Base-by-base conservation (phyloP, 192 early-diverging fungal species). In the Coemansia sp. region DNA sequence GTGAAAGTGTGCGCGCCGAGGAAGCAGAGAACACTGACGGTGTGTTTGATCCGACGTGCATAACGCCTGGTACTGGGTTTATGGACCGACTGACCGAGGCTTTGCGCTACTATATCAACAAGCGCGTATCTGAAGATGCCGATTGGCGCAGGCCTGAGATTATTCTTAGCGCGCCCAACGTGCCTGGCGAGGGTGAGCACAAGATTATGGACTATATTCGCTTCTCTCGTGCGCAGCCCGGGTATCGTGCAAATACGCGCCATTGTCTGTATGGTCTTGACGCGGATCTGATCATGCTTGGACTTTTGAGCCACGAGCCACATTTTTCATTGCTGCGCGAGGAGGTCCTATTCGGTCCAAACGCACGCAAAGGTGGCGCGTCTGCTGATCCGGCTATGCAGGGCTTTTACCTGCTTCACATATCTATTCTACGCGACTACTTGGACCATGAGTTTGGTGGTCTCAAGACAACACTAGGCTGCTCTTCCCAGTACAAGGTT, bases 191-290 rank as follows among this genome's bases (percentile, higher is more conserved):
- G 80, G 97, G 97, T 55, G 97, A 99, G 81, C 97, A 99, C 85
- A 99, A 99, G 77, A 97, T 99, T 63, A 98, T 99, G 97, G 97
- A 99, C 76, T 99, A 91, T 62, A 95, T 99, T 61, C 92, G 97
- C 39, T 84, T 90, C 22, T 83, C 91, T 31, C 91, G 94, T 36
- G 88, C 87, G 4, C 89, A 91, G 70, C 84, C 89, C 20, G 89
- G 87, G 30, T 95, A 96, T 66, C 82, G 93, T 70, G 88, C 94
- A 53, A 95, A 95, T 72, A 91, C 88, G 14, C 87, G 89, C 51
- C 97, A 99, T 68, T 95, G 95, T 78, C 85, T 99, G 39, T 99
- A 99, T 76, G 97, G 97, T 25, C 86, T 97, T 52, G 97, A 99
- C 79, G 95, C 97, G 19, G 97, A 99, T 85, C 84, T 99, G 46